Conservation (phyloP, 768 basidiomycete genomes). For the Daedalea quercina region DNA sequence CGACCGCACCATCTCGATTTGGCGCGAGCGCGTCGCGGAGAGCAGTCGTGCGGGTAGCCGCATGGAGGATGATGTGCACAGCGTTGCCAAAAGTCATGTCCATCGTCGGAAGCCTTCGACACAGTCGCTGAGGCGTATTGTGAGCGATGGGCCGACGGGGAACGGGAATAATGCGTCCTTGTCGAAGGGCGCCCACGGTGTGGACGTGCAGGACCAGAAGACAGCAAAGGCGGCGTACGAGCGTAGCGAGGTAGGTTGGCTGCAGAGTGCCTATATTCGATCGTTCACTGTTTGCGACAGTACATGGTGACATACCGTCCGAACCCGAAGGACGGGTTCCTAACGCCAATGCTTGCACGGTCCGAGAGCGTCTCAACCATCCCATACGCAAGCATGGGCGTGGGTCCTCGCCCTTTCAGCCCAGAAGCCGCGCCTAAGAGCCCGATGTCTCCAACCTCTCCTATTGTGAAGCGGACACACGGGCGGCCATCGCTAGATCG, state of each 20-base stretch:
- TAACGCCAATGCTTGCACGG: constrained; percentile 9
- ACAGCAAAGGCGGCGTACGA: constrained; percentile 15
- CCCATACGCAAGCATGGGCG: neutral
- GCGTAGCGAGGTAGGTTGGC: constrained; percentile 20
- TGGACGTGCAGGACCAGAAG: constrained; percentile 3
- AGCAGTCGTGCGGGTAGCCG: constrained; percentile 13
- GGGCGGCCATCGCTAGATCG: constrained; percentile 19
- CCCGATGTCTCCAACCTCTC: constrained; percentile 9
- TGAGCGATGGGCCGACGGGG: constrained; percentile 7
- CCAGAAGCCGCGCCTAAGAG: constrained; percentile 5
- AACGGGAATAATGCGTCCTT: constrained; percentile 1
- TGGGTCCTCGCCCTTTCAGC: constrained; percentile 10
- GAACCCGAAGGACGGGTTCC: constrained; percentile 7
- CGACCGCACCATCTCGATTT: constrained; percentile 27
- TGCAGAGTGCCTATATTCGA: neutral
- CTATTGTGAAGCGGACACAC: constrained; percentile 10
- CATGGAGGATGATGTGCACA: constrained; percentile 9
- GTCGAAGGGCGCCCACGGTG: constrained; percentile 2
- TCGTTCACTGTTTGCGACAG: constrained; percentile 4
- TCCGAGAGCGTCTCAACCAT: constrained; percentile 12
- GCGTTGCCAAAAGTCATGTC: constrained; percentile 18
- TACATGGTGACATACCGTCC: constrained; percentile 22
- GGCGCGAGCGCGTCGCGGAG: constrained; percentile 29
- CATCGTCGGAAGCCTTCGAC: constrained; percentile 13
- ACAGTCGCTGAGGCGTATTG: constrained; percentile 12